Base-by-base conservation (phyloP, 106 monocot species). In the Platanthera zijinensis region DNA sequence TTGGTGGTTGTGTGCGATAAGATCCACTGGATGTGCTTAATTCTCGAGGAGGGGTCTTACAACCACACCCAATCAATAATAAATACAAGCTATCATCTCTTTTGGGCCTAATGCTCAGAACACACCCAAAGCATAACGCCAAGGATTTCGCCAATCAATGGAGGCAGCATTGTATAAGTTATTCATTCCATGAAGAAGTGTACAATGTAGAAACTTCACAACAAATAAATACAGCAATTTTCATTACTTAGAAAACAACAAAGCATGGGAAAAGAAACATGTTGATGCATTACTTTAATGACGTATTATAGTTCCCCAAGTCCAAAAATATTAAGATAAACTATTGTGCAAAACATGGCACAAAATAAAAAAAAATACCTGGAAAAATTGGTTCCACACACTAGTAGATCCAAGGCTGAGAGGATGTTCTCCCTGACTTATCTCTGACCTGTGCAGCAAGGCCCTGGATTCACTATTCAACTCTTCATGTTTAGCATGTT, bases 331-430 rank as follows among this genome's bases (percentile, higher is more conserved):
- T 53, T 7, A 53, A 14, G 14, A 53, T 10, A 53, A 53, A 9
- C 14, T 8, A 7, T 10, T 53, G 14, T 53, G 13, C n/a, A 14
- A 21, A 72, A n/a, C 49, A 51, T 21, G 51, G 22, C 11, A 22
- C 12, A 61, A 14, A 17, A 61, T 61, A 72, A 15, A 13, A 75
- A 83, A 22, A 8, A 69, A 45, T 86, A 93, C 90, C 91, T 92
- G 89, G 79, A 97, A 97, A 74, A 89, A 97, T 75, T 94, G 89
- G 75, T 93, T 91, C 97, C 97, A 97, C 11, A 94, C 86, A 73
- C 94, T 97, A n/a, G 82, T 80, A 80, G 91, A 82, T 50, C 85
- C 87, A 75, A 92, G 87, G 84, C 97, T 94, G 70, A 97, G 72
- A 73, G 97, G 97, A 67, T 97, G 97, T 32, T 97, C 97, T 57